These are phyloP conservation scores for Colletotrichum paranaense DNA, from an alignment of 2,329 filamentous ascomycete genomes.

Conservation along the genomic window DNA sequence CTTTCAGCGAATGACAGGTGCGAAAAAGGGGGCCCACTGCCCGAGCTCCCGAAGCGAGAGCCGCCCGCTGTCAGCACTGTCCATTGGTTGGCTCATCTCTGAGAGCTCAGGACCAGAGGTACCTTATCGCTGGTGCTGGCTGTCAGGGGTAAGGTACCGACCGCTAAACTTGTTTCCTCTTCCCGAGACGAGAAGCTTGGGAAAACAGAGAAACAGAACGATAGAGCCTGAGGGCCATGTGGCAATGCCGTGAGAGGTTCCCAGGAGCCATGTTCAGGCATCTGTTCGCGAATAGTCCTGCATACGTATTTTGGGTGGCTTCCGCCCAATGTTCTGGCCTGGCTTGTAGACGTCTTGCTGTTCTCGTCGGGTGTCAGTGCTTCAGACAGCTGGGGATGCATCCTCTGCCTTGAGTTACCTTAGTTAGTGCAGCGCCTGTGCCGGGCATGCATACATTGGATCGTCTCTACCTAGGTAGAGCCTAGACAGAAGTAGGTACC, in stretches of 20 bases:
- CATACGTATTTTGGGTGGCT: neutral
- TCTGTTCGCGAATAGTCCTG: too few species aligned
- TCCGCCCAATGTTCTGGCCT: too few species aligned
- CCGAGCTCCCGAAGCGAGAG: slow-evolving; percentile 31
- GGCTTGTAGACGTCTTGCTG: neutral
- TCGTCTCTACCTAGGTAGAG: neutral
- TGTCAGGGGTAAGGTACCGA: neutral
- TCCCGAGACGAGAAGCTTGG: neutral
- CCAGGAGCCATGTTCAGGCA: too few species aligned
- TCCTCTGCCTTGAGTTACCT: neutral
- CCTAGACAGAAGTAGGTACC: neutral
- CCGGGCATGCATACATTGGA: neutral
- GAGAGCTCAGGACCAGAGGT: neutral
- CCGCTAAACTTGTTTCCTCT: neutral
- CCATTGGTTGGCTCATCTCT: neutral
- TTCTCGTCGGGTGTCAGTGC: slow-evolving; percentile 22
- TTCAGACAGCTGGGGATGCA: neutral
- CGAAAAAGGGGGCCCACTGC: neutral
- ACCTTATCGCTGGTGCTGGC: slow-evolving; percentile 7
- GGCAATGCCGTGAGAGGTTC: neutral
- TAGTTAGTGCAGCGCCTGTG: neutral
- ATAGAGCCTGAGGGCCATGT: neutral
- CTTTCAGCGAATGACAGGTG: slow-evolving; percentile 25
- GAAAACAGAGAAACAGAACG: neutral
- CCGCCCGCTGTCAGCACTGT: slow-evolving; percentile 22